Evolutionary conservation across 495 filamentous ascomycete species (phyloP).

Genomic region (Pseudotulostoma volvatum): DNA sequence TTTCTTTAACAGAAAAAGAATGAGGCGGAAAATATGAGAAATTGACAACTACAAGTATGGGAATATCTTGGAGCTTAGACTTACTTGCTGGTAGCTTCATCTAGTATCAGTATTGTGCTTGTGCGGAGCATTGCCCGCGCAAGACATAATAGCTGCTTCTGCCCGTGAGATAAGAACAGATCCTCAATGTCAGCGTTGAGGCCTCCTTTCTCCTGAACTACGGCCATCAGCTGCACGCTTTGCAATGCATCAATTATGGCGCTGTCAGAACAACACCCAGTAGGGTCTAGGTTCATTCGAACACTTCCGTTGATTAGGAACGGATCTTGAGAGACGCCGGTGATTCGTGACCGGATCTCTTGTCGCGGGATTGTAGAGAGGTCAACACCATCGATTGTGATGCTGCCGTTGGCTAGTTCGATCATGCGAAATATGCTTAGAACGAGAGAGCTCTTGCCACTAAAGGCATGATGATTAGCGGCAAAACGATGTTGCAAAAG

Average conservation of each 20-base stretch:
- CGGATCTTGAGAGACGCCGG: conserved; percentile 41
- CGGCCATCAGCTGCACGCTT: conserved; percentile 22
- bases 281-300: conserved; percentile 27
- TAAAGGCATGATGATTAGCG: too few species aligned
- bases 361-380: conserved; percentile 30
- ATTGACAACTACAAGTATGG: too few species aligned
- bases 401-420: conserved; percentile 25
- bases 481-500: too few species aligned
- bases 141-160: conserved; percentile 42
- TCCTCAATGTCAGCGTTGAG: conserved; percentile 26
- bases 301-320: conserved; percentile 34
- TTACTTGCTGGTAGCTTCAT: conserved; percentile 31
- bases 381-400: conserved; percentile 32
- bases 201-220: conserved; percentile 23
- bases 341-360: conserved; percentile 31
- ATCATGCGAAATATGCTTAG: conserved; percentile 40
- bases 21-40: too few species aligned
- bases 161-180: conserved; percentile 34
- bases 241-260: conserved; percentile 27
- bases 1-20: conserved; percentile 7
- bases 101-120: conserved; percentile 25
- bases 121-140: conserved; percentile 35
- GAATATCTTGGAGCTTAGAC: conserved; percentile 2
- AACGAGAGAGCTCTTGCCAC: conserved; percentile 34
- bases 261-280: conserved; percentile 8